These are phyloP conservation scores for Gamsiella multidivaricata DNA, from an alignment of 192 early-diverging fungal genomes.

Conservation along the genomic window DNA sequence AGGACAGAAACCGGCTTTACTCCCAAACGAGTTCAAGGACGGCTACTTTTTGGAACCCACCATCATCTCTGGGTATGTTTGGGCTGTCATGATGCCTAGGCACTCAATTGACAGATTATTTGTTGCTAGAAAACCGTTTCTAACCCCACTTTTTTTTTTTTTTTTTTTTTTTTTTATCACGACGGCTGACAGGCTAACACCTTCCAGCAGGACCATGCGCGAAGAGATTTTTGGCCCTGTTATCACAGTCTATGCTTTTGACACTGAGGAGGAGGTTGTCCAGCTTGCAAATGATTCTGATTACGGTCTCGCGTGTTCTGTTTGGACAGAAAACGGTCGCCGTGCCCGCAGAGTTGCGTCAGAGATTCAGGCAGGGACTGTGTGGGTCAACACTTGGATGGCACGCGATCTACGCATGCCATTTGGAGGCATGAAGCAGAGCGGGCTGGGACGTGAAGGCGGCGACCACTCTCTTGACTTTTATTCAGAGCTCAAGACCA, in stretches of 20 bases:
- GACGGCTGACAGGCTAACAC: slow-evolving; percentile 53
- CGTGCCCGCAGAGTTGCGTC: slow-evolving; percentile 68
- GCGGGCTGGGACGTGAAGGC: slow-evolving; percentile 77
- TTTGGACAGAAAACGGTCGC: slow-evolving; percentile 77
- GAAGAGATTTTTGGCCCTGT: slow-evolving; percentile 92
- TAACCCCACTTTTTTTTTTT: not conserved
- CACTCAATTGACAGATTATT: not conserved
- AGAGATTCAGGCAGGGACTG: slow-evolving; percentile 73
- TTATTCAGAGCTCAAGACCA: slow-evolving; percentile 70
- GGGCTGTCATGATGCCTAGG: not conserved
- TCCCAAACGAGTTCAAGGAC: slow-evolving; percentile 58
- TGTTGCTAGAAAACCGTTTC: no score
- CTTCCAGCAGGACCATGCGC: slow-evolving; percentile 59
- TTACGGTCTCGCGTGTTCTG: slow-evolving; percentile 75
- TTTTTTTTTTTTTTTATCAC: slow-evolving; percentile 1
- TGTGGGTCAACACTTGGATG: slow-evolving; percentile 87
- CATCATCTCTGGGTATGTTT: slow-evolving; percentile 70
- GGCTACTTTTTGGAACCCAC: slow-evolving; percentile 83
- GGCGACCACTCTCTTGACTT: slow-evolving; percentile 72
- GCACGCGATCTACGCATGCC: slow-evolving; percentile 79
- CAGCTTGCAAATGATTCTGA: slow-evolving; percentile 71
- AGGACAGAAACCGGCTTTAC: slow-evolving; percentile 50
- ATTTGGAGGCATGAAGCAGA: slow-evolving; percentile 78
- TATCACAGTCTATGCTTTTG: slow-evolving; percentile 75
- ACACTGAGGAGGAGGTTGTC: slow-evolving; percentile 79